Percentiles rank a stretch among this genome's conserved stretches.
Conservation (phyloP, 306 rosid genomes). For the Trichosanthes cucumerina region DNA sequence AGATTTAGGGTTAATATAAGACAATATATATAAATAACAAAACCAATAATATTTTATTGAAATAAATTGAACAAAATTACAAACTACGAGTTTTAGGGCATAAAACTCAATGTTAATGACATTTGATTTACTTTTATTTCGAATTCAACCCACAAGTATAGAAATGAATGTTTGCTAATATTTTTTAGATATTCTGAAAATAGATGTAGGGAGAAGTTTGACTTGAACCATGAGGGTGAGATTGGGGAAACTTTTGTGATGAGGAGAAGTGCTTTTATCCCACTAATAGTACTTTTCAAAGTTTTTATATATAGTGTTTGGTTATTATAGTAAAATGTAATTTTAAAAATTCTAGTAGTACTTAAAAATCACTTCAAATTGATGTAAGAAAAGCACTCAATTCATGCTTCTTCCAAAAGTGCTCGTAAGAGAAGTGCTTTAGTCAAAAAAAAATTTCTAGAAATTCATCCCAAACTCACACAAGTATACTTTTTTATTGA, state of each 20-base stretch:
- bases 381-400: too few species aligned
- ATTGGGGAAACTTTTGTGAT: neutral
- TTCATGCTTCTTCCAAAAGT: too few species aligned
- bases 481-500: neutral
- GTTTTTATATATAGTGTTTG: neutral
- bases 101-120: too few species aligned
- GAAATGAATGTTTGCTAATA: neutral
- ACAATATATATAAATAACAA: too few species aligned
- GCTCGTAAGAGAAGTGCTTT: too few species aligned
- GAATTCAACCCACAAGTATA: neutral
- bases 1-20: too few species aligned
- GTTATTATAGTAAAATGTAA: too few species aligned
- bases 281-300: neutral
- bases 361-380: too few species aligned
- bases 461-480: neutral
- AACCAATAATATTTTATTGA: too few species aligned
- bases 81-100: too few species aligned
- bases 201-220: neutral
- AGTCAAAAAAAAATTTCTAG: neutral
- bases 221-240: neutral
- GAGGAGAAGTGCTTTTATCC: neutral
- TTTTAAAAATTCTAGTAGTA: too few species aligned
- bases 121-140: neutral
- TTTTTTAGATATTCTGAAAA: neutral
- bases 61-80: too few species aligned